These are phyloP conservation scores for Trichocomaceae sp. DNA, from an alignment of 2,329 filamentous ascomycete genomes.

Conservation along the genomic window DNA sequence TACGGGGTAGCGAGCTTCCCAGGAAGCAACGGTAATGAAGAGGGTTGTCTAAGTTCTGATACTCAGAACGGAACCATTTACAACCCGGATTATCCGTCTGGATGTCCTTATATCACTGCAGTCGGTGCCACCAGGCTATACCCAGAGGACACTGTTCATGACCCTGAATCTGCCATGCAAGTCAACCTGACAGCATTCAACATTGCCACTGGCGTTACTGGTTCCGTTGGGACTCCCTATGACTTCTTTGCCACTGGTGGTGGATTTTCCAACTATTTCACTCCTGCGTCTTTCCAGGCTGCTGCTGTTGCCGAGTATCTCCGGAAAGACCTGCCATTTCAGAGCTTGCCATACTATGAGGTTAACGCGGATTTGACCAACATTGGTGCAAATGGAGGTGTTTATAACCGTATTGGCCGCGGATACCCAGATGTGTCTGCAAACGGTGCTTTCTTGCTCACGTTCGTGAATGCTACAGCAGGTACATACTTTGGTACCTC, in stretches of 20 bases:
- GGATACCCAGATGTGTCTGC: conserved; percentile 12
- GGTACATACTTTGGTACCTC: conserved; percentile 9
- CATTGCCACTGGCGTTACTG: conserved; percentile 20
- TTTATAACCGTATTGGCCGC: conserved; percentile 11
- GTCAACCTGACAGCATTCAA: conserved; percentile 11
- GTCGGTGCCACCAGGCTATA: conserved; percentile 34
- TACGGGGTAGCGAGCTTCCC: conserved; percentile 24
- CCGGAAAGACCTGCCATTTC: conserved; percentile 3
- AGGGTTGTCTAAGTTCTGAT: conserved; percentile 11
- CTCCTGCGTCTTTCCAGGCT: conserved; percentile 39
- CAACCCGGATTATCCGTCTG: conserved; percentile 44
- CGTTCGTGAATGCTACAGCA: conserved; percentile 4
- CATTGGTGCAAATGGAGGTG: conserved; percentile 7
- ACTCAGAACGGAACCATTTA: conserved; percentile 34
- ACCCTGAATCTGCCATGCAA: conserved; percentile 10
- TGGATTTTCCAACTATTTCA: conserved; percentile 44
- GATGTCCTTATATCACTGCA: conserved; percentile 47
- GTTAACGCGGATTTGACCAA: not conserved
- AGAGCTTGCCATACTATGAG: conserved; percentile 8
- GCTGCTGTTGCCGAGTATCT: conserved; percentile 35
- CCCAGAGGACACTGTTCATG: conserved; percentile 4
- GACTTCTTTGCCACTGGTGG: conserved; percentile 32
- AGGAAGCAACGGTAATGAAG: conserved; percentile 33
- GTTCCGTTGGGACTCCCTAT: conserved; percentile 18
- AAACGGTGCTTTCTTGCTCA: conserved; percentile 9